phyloP scores from a whole-genome alignment of 1,139 yeast species.

The Spathaspora sp. region DNA sequence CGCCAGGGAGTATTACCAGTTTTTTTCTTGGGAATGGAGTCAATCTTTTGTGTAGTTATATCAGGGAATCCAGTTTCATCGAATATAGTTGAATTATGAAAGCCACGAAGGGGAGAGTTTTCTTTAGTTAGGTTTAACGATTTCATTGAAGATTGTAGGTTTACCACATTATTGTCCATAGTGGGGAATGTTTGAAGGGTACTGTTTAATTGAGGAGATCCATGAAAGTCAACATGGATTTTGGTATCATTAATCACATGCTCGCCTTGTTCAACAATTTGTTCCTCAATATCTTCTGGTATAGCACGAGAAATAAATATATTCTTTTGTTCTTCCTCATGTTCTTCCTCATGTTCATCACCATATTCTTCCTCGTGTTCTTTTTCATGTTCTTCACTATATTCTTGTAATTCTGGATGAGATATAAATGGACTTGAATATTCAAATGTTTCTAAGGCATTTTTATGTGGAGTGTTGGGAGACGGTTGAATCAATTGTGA shows the following conservation, averaged over 20 bases:
- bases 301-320: too few relatives aligned
- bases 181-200: conserved; percentile 4
- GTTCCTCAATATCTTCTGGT: too few relatives aligned
- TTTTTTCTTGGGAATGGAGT: conserved; percentile 6
- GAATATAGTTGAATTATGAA: conserved; percentile 17
- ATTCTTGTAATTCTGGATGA: conserved; percentile 18
- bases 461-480: conserved; percentile 1
- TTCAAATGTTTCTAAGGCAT: background rate
- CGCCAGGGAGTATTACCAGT: conserved; percentile 30
- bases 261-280: background rate
- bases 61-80: background rate
- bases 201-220: background rate
- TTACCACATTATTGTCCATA: conserved; percentile 19
- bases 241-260: background rate
- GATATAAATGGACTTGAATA: conserved; percentile 34
- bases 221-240: background rate
- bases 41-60: background rate
- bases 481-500: background rate
- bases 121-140: conserved; percentile 13
- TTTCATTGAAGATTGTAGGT: conserved; percentile 23
- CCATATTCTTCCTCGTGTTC: background rate
- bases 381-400: background rate
- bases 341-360: background rate
- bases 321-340: too few relatives aligned
- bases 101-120: conserved; percentile 7